Evolutionary conservation across 1,139 yeast genomes (phyloP).

Genomic region (Debaryomyces robertsiae): DNA sequence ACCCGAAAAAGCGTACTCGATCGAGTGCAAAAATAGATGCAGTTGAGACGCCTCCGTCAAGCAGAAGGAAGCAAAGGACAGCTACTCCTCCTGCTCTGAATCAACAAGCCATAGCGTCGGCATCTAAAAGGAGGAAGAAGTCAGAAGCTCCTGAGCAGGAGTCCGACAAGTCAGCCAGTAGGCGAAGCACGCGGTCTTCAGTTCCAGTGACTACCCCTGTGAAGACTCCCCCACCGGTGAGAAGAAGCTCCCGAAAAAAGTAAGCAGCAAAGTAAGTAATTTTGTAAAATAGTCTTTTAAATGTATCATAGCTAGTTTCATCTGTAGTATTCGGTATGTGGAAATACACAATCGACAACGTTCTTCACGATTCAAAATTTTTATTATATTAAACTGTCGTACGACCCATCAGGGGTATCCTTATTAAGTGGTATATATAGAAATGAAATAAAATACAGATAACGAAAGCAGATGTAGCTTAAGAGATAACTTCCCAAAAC

Average conservation of each 20-base stretch:
- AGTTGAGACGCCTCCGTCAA: constrained; percentile 17
- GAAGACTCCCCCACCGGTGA: constrained; percentile 19
- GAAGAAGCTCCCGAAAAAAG: constrained; percentile 32
- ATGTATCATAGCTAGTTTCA: no score
- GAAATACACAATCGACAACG: no score
- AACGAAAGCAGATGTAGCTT: constrained; percentile 5
- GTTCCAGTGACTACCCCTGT: constrained; percentile 19
- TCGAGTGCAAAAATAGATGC: constrained; percentile 27
- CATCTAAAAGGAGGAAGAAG: constrained; percentile 26
- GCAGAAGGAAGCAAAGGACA: constrained; percentile 19
- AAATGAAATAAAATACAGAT: background rate
- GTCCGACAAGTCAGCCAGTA: constrained; percentile 13
- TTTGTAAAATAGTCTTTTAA: background rate
- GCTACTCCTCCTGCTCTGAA: constrained; percentile 15
- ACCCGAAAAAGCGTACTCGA: constrained; percentile 32
- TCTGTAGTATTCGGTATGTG: no score
- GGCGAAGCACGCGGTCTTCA: constrained; percentile 13
- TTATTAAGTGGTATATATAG: background rate
- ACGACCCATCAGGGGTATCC: no score
- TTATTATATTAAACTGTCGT: no score
- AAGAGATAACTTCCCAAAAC: constrained; percentile 44
- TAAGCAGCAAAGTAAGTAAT: constrained; percentile 11
- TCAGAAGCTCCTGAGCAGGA: constrained; percentile 29
- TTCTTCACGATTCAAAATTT: no score
- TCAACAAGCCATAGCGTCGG: constrained; percentile 10